A percentile compares a stretch with the other conserved stretches of the same genome.
phyloP scores from a whole-genome alignment of 805 yeast genomes.

The Torulaspora microellipsoides region DNA sequence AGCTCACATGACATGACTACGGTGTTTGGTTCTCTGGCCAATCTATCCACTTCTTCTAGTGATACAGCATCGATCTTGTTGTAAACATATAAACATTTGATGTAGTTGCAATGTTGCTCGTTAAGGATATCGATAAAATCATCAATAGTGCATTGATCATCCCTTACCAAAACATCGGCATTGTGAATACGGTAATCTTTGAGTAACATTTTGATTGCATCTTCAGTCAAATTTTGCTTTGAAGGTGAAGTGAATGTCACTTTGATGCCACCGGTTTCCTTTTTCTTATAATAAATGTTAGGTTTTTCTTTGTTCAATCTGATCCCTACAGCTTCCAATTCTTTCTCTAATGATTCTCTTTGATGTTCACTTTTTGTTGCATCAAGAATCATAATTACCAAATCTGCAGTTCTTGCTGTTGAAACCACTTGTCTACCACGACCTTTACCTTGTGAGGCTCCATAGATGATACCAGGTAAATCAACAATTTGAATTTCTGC shows the following conservation, averaged over 20 bases:
- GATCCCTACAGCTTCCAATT: conserved; percentile 90
- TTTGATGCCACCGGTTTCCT: conserved; percentile 89
- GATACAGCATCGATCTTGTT: conserved; percentile 95
- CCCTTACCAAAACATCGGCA: conserved; percentile 88
- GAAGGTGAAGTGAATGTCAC: conserved; percentile 79
- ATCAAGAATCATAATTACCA: conserved; percentile 88
- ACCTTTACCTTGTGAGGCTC: conserved; percentile 96
- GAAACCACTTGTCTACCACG: conserved; percentile 96
- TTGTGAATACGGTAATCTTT: conserved; percentile 88
- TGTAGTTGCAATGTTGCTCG: conserved; percentile 79
- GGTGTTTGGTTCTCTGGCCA: conserved; percentile 90
- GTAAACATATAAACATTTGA: conserved; percentile 88
- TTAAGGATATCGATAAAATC: conserved; percentile 90
- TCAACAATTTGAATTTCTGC: conserved; percentile 98
- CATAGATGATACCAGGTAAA: conserved; percentile 94
- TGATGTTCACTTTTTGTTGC: conserved; percentile 94
- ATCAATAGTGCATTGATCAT: conserved; percentile 84
- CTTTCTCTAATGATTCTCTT: conserved; percentile 78
- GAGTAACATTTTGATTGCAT: conserved; percentile 66
- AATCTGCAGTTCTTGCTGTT: conserved; percentile 91
- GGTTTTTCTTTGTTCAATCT: conserved; percentile 80
- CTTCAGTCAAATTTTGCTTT: conserved; percentile 66
- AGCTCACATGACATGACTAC: conserved; percentile 90
- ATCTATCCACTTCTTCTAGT: conserved; percentile 85
- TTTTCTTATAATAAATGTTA: conserved; percentile 65